phyloP scores from a whole-genome alignment of 352 stramenopile species.

The Phytophthora kernoviae region DNA sequence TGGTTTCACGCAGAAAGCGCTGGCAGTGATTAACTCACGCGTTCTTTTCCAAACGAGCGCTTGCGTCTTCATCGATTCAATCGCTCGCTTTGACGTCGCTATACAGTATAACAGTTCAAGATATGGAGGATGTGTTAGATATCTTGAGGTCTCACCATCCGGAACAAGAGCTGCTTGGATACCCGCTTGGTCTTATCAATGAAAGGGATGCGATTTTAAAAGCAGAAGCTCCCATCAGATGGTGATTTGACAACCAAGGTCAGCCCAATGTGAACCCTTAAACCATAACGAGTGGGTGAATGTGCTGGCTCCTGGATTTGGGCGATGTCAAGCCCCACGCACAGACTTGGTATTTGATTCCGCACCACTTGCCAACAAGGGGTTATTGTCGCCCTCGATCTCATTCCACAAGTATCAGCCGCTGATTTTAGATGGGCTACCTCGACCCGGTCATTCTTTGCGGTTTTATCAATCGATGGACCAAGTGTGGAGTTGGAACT shows the following conservation, averaged over 20 bases:
- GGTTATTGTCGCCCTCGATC: neutral
- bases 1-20: neutral
- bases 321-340: constrained; percentile 3
- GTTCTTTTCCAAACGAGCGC: constrained; percentile 10
- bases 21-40: constrained; percentile 17
- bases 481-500: neutral
- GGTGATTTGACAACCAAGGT: neutral
- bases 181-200: neutral
- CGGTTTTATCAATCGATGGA: neutral
- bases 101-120: neutral
- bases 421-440: neutral
- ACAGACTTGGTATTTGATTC: neutral
- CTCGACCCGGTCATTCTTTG: neutral
- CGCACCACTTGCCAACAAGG: neutral
- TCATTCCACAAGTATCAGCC: neutral
- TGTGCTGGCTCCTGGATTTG: constrained; percentile 7
- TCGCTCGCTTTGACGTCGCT: neutral
- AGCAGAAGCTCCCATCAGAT: neutral
- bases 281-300: no score
- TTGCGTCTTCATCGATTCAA: neutral
- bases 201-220: neutral
- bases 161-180: constrained; percentile 5
- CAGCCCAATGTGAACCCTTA: no score
- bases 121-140: neutral
- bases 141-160: constrained; percentile 1